Base-by-base conservation (phyloP, 352 stramenopile genomes). In the Pythium chondricola region DNA sequence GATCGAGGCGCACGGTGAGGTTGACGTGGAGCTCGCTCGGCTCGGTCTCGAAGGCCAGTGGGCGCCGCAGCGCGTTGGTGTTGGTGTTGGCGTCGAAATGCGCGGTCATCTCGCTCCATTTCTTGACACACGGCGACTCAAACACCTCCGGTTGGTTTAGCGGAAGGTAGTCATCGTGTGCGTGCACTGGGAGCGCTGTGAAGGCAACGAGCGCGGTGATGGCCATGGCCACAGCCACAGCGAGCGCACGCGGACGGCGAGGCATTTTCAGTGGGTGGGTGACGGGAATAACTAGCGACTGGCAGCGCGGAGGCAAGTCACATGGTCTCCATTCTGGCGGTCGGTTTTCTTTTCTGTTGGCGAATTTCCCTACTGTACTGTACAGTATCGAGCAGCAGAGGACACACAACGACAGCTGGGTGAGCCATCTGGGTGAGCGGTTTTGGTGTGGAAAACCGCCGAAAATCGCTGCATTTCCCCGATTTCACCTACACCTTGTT, bases 21-120 rank as follows among this genome's bases (percentile, higher is more conserved):
- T 83, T 74, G 18, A 88, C 62, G 18, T 67, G 52, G 25, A 88
- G 52, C 53, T 74, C 65, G 51, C 71, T 73, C 11, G 69, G 61
- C 27, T 64, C 62, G 50, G 52, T 63, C 47, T 68, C 68, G 17
- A 74, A 63, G 31, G 59, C 57, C 20, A 71, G 56, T 46, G 57
- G 69, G 11, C 75, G 54, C 29, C 43, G 31, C 3, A 4, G 46
- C 20, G 10, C 37, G 18, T 11, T 13, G 18, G 21, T 40, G 33
- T 35, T 17, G 20, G 11, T 4, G 10, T 25, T 4, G 10, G 30
- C 8, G 8, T 33, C 37, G 27, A 61, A 61, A n/a, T 61, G 46
- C 9, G 53, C 53, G 5, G 35, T 36, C 41, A 57, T 48, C 9
- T 48, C 39, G 36, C 50, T 48, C 55, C 55, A 63, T n/a, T 29